Base-by-base conservation (phyloP, 1,139 yeast species). In the Barnettozyma hawaiiensis region DNA sequence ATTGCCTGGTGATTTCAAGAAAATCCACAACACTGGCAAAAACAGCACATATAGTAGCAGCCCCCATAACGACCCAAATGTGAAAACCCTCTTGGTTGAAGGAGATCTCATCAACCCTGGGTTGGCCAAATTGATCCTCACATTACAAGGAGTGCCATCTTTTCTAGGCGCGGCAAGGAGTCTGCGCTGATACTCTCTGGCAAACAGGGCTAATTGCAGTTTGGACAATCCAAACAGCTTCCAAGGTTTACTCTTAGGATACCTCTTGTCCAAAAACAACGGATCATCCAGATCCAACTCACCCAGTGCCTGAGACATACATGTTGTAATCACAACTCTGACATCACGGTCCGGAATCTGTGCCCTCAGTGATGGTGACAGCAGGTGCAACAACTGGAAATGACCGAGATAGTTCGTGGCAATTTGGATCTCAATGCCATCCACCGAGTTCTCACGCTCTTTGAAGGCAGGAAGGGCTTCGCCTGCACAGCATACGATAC, bases 261-360 rank as follows among this genome's bases (percentile, higher is more conserved):
- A 90, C 45, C 76, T 69, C 42, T 78, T 73, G 3, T 67, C 59
- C 40, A 70, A 69, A 79, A 85, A 83, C 40, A 86, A 68, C 33
- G 89, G 70, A 62, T 92, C 98, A 21, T 70, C 64, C 4, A 75
- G 40, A 48, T 83, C 81, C 16, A 89, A 59, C 14, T 72, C 73
- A 2, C 85, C 97, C 62, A 85, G 60, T 3, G 86, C 76, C 52
- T 85, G 90, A 7, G 87, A 68, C 45, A 86, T 69, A 62, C 98
- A 92, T 1, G 86, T 75, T 0, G 92, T 75, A 24, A 87, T 53
- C 11, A 92, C 62, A 6, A 92, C 76, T 37, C 97, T 70, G 3
- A 92, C 96, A 58, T 90, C 97, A 53, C 98, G 72, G 61, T 89
- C 97, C 0, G 96, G 87, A 1, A 97, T 95, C 63, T 92, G 98